phyloP scores from a whole-genome alignment of 2,329 filamentous ascomycete species.

The Emydomyces testavorans region DNA sequence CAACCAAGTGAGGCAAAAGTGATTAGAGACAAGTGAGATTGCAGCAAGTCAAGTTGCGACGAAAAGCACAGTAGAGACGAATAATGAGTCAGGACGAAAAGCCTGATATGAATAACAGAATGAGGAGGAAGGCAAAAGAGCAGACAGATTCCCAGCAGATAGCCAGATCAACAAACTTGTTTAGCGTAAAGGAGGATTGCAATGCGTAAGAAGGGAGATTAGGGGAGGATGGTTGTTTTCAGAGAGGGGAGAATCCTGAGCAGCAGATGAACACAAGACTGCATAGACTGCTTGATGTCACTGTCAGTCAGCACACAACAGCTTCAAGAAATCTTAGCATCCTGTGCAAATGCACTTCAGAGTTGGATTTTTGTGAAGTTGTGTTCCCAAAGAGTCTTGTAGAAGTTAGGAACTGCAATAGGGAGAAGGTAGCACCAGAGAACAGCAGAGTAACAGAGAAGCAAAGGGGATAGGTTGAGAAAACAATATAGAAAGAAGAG shows the following conservation, averaged over 20 bases:
- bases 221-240: not conserved
- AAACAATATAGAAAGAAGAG: not conserved
- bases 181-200: not conserved
- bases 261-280: not conserved
- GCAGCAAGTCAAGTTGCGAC: too few relatives aligned
- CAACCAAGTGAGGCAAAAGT: too few relatives aligned
- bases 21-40: too few relatives aligned
- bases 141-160: not conserved
- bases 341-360: not conserved
- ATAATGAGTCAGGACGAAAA: not conserved
- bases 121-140: not conserved
- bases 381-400: not conserved
- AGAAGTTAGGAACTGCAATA: not conserved
- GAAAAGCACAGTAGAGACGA: not conserved
- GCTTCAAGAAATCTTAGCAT: not conserved
- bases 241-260: too few relatives aligned
- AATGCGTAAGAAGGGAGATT: not conserved
- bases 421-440: not conserved
- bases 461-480: not conserved
- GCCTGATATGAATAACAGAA: not conserved
- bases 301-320: not conserved
- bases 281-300: not conserved
- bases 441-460: not conserved
- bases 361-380: not conserved
- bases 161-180: not conserved